Evolutionary conservation across 2,329 filamentous ascomycete genomes (phyloP), one percentile per base, ranked within the genome.

Genomic region (Colletotrichum lentis): DNA sequence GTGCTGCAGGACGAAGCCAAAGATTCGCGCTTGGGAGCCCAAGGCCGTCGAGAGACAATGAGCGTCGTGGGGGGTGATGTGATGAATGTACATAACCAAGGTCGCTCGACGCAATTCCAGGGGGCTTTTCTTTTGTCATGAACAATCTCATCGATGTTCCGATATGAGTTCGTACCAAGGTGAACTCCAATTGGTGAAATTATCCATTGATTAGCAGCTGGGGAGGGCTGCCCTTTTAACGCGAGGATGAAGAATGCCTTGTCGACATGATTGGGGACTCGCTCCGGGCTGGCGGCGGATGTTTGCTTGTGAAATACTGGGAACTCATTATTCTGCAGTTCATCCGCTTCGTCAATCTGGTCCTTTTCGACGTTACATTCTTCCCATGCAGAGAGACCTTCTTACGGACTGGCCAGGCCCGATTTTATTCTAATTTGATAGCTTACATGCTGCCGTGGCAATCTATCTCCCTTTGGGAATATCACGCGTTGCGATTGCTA

Each of bases 21-120:
- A 88, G 81, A 74, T 87, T 60, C 76, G 76, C 53, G 76, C 80
- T 31, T 88, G 86, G 86, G 80, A 85, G 73, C 84, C 86, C 20
- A 73, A 71, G 64, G 71, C 69, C 24, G 60, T 71, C 20, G 73
- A 71, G 60, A 73, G 73, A 64, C 73, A 72, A 67, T 73, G 69
- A 62, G 52, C 24, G 44, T 35, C 31, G 46, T 14, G 11, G 60
- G 57, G 18, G 11, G 57, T 7, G 16, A 46, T 12, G 53, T 47
- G 54, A 37, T 60, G 55, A 56, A 35, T 70, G 69, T 69, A 69
- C 5, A 69, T 69, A 67, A 58, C 27, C 57, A 68, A 58, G 35
- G 44, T 66, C 55, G 50, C 66, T 69, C 56, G 44, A 61, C 55
- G 56, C 66, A 69, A 61, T 66, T 56, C 46, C n/a, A 55, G 24